phyloP scores from a whole-genome alignment of 768 basidiomycete genomes.

The Phanerodontia chrysosporium region DNA sequence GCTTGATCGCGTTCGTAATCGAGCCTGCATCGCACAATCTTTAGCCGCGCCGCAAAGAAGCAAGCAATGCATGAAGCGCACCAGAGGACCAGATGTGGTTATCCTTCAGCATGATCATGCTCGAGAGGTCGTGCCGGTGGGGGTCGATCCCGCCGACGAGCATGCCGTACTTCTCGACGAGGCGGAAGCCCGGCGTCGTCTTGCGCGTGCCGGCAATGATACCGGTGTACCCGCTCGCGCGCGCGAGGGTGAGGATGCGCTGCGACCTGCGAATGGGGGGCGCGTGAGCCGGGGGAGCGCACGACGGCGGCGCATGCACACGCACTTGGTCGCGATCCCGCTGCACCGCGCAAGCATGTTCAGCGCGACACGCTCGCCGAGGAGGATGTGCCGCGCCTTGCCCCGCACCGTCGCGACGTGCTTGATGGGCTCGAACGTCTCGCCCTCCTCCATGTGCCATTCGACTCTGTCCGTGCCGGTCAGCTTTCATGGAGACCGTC shows the following conservation, averaged over 20 bases:
- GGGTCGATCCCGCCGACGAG: conserved; percentile 94
- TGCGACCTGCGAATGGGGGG: conserved; percentile 72
- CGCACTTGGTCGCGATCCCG: conserved; percentile 93
- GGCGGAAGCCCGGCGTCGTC: conserved; percentile 93
- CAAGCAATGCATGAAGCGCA: conserved; percentile 28
- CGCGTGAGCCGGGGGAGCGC: background rate
- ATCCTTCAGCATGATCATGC: conserved; percentile 99
- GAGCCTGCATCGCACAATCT: conserved; percentile 50
- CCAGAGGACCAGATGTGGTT: conserved; percentile 99
- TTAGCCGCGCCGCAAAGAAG: background rate
- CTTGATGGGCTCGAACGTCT: conserved; percentile 71
- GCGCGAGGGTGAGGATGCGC: conserved; percentile 72
- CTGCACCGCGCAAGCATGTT: conserved; percentile 94
- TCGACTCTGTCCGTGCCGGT: conserved; percentile 57
- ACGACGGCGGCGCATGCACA: background rate
- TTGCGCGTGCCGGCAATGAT: conserved; percentile 94
- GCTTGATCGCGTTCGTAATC: conserved; percentile 81
- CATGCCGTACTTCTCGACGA: conserved; percentile 99
- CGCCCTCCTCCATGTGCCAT: conserved; percentile 90
- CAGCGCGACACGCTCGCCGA: conserved; percentile 90
- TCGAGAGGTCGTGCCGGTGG: conserved; percentile 94
- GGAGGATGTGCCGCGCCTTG: conserved; percentile 79
- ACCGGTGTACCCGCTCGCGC: conserved; percentile 76
- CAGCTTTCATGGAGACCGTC: background rate
- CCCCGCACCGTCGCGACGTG: conserved; percentile 91